These are phyloP conservation scores for Podospora conica DNA, from an alignment of 495 filamentous ascomycete species.

Conservation along the genomic window DNA sequence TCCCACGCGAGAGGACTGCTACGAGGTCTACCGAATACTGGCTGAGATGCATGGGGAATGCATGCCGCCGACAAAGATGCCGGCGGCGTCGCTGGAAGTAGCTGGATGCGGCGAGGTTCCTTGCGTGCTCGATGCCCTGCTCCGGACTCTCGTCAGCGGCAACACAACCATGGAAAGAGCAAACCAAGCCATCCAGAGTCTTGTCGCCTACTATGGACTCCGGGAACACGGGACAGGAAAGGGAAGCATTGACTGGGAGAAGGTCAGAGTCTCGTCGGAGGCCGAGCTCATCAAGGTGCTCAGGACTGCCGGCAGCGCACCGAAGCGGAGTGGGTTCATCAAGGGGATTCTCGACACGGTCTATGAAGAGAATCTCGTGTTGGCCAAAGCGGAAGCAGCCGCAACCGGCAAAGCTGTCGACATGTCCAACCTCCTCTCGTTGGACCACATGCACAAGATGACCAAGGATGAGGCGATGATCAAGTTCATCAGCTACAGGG, in stretches of 20 bases:
- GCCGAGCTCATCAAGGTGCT: conserved; percentile 68
- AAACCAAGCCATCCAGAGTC: conserved; percentile 61
- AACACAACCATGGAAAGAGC: conserved; percentile 64
- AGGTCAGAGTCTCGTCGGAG: conserved; percentile 57
- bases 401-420: background rate
- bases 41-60: conserved; percentile 60
- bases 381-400: background rate
- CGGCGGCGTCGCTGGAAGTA: conserved; percentile 68
- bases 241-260: conserved; percentile 86
- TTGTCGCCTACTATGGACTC: conserved; percentile 63
- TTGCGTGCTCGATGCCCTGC: conserved; percentile 79
- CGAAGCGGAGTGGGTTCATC: conserved; percentile 65
- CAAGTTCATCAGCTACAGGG: conserved; percentile 68
- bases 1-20: conserved; percentile 67
- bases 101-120: conserved; percentile 94
- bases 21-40: conserved; percentile 66
- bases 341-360: conserved; percentile 78
- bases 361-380: conserved; percentile 56
- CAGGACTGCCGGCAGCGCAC: conserved; percentile 61
- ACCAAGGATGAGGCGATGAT: conserved; percentile 63
- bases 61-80: conserved; percentile 59
- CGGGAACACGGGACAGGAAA: conserved; percentile 34
- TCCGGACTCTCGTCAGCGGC: conserved; percentile 74
- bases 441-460: conserved; percentile 72
- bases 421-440: conserved; percentile 39